Evolutionary conservation across 2,329 filamentous ascomycete species (phyloP).

Genomic region (Podosphaera xanthii): DNA sequence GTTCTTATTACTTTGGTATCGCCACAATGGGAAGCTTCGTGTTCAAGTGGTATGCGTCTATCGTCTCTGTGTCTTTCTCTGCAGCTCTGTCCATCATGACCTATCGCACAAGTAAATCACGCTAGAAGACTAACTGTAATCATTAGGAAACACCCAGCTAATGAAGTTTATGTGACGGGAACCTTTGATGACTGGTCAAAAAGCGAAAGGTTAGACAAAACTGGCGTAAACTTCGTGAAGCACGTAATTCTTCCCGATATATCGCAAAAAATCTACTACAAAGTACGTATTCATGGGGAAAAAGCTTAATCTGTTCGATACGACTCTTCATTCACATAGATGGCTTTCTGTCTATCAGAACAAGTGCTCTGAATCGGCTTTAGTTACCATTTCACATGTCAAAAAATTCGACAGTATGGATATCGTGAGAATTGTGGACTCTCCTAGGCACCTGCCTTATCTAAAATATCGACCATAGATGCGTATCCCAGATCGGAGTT

Average conservation of each 20-base stretch:
- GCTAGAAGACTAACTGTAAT: not conserved
- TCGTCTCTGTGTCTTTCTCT: not conserved
- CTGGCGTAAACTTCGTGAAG: conserved; percentile 55
- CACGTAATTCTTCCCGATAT: conserved; percentile 46
- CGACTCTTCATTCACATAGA: no score
- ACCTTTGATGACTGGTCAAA: conserved; percentile 90
- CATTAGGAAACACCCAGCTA: conserved; percentile 57
- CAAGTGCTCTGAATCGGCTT: no score
- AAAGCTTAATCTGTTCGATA: no score
- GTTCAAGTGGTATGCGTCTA: conserved; percentile 16
- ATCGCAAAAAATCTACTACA: conserved; percentile 68
- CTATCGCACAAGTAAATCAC: not conserved
- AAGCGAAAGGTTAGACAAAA: conserved; percentile 60
- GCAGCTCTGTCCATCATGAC: not conserved
- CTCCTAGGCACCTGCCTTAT: no score
- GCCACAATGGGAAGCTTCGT: conserved; percentile 17
- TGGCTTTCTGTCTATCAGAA: no score
- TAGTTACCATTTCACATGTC: no score
- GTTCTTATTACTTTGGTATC: not conserved
- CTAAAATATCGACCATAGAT: not conserved
- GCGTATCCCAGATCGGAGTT: no score
- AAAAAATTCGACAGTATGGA: no score
- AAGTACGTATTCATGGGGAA: conserved; percentile 34
- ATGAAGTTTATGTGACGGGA: conserved; percentile 79
- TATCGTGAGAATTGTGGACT: no score